Evolutionary conservation across 139 green algal species (phyloP).

Genomic region (Chlorella sp.): DNA sequence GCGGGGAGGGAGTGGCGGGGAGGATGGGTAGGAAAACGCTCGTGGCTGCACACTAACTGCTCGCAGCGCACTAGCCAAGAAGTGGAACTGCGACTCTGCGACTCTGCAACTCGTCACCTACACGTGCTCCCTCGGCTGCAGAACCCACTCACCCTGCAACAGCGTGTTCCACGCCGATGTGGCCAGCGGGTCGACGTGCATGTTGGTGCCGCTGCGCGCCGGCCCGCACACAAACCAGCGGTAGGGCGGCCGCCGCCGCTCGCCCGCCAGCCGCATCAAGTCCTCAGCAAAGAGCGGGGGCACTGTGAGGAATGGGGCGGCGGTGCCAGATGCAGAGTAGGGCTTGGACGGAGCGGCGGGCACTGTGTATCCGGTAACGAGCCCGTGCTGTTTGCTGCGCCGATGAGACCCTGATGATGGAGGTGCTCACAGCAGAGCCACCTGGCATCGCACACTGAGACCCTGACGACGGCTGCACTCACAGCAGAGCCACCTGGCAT

Average conservation of each 20-base stretch:
- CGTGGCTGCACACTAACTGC: no score
- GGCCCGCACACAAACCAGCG: slow-evolving; percentile 84
- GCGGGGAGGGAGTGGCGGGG: neutral
- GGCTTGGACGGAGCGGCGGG: neutral
- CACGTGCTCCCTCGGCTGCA: no score
- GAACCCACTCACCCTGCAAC: slow-evolving; percentile 46
- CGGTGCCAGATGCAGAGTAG: no score
- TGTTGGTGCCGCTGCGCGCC: slow-evolving; percentile 63
- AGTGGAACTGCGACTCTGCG: neutral
- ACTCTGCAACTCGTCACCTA: no score
- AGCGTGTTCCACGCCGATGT: slow-evolving; percentile 90
- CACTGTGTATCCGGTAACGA: neutral
- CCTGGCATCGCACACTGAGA: no score
- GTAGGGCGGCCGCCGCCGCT: slow-evolving; percentile 82
- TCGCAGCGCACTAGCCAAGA: neutral
- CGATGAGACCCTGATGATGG: no score
- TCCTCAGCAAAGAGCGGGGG: slow-evolving; percentile 82
- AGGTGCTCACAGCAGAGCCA: no score
- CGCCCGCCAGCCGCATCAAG: slow-evolving; percentile 78
- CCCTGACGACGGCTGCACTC: no score
- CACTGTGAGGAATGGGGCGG: no score
- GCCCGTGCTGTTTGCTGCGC: neutral
- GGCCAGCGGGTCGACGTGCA: slow-evolving; percentile 89
- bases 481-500: no score
- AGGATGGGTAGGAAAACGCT: neutral